A percentile compares a stretch with the other conserved stretches of the same genome.
phyloP scores from a whole-genome alignment of 257 asterid species.

The Nicotiana benthamiana region DNA sequence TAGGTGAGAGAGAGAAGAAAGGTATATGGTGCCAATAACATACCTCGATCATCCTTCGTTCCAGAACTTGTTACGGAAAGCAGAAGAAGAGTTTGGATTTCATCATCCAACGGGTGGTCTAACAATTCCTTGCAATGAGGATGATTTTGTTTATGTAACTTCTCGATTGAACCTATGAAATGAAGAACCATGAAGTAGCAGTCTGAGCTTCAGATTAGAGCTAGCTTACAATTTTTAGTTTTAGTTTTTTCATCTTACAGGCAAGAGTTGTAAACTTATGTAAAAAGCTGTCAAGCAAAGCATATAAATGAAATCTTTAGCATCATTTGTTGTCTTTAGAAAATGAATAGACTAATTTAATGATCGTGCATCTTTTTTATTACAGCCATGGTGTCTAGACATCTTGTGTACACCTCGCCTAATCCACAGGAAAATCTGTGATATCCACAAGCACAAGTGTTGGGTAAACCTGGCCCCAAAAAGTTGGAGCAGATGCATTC shows the following conservation, averaged over 20 bases:
- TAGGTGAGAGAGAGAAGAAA: neutral
- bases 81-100: conserved; percentile 11
- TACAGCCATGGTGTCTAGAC: neutral
- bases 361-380: neutral
- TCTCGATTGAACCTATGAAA: neutral
- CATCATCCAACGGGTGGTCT: conserved; percentile 2
- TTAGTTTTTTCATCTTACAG: neutral
- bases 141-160: neutral
- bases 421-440: neutral
- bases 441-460: neutral
- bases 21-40: neutral
- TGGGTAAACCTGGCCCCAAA: too few species aligned
- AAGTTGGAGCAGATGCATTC: too few species aligned
- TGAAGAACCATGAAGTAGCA: neutral
- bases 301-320: neutral
- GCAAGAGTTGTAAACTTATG: neutral
- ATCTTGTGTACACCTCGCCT: neutral
- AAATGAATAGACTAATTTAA: neutral
- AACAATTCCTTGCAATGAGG: neutral
- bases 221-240: neutral
- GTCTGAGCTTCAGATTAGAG: neutral
- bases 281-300: neutral
- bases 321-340: neutral
- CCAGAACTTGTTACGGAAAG: neutral
- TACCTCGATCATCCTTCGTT: neutral